Percentiles rank a stretch among this genome's conserved stretches.
Evolutionary conservation across 768 basidiomycete genomes (phyloP).

Genomic region (Candolleomyces eurysporus): DNA sequence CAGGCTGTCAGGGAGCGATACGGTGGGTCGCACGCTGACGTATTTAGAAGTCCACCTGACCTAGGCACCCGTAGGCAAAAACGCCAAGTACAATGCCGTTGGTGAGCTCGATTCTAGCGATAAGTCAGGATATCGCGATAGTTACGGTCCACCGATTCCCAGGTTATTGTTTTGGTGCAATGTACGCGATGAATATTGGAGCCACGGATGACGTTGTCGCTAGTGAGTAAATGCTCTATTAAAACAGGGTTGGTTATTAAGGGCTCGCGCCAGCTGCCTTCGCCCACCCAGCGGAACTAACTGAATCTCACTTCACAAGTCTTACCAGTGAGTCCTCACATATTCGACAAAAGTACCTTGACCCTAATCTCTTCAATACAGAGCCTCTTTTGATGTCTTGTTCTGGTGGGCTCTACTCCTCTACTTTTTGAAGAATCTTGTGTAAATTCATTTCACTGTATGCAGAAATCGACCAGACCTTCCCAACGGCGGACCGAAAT

Average conservation of each 20-base stretch:
- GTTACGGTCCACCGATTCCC: not conserved
- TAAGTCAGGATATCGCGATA: too few species aligned
- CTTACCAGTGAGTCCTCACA: constrained; percentile 41
- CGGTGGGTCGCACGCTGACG: constrained; percentile 31
- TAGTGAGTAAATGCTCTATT: constrained; percentile 26
- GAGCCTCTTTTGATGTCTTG: constrained; percentile 55
- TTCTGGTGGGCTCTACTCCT: constrained; percentile 37
- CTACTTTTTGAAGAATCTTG: not conserved
- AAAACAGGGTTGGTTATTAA: not conserved
- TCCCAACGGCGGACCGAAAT: constrained; percentile 48
- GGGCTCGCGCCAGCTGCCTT: constrained; percentile 43
- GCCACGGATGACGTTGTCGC: constrained; percentile 45
- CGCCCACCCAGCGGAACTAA: constrained; percentile 52
- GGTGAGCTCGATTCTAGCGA: not conserved
- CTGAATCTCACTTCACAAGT: constrained; percentile 44
- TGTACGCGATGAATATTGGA: constrained; percentile 46
- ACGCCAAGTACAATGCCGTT: constrained; percentile 41
- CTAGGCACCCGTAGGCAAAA: constrained; percentile 12
- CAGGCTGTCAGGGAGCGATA: constrained; percentile 47
- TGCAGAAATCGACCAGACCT: constrained; percentile 51
- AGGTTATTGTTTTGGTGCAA: constrained; percentile 60
- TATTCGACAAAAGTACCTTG: not conserved
- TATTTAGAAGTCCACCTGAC: not conserved
- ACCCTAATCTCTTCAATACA: constrained; percentile 22
- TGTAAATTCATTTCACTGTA: too few species aligned